phyloP scores from a whole-genome alignment of 306 rosid species.

The Cicer chorassanicum region DNA sequence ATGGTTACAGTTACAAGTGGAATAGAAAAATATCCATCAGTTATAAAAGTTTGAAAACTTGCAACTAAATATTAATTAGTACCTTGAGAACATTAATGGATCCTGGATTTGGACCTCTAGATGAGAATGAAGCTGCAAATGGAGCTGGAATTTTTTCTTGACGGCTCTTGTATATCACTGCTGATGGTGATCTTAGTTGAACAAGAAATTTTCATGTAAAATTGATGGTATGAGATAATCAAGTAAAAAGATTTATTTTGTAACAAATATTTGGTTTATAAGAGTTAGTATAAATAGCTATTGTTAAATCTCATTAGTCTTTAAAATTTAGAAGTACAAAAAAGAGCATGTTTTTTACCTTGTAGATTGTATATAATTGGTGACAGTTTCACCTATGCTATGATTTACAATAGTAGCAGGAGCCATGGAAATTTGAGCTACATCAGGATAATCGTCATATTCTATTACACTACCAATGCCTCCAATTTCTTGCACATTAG shows the following conservation, averaged over 20 bases:
- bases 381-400: constrained; percentile 51
- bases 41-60: constrained; percentile 17
- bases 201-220: constrained; percentile 40
- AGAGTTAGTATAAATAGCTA: neutral
- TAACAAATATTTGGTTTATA: constrained; percentile 23
- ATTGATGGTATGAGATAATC: constrained; percentile 31
- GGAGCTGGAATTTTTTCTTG: constrained; percentile 57
- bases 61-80: neutral
- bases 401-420: constrained; percentile 71
- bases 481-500: constrained; percentile 65
- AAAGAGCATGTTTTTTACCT: constrained; percentile 51
- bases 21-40: neutral
- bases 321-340: constrained; percentile 11
- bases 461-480: constrained; percentile 67
- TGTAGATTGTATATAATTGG: constrained; percentile 61
- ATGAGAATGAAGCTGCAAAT: constrained; percentile 69
- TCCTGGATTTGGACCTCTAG: constrained; percentile 81
- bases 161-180: constrained; percentile 61
- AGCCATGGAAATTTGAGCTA: constrained; percentile 77
- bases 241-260: constrained; percentile 10
- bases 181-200: constrained; percentile 69
- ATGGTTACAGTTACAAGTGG: neutral
- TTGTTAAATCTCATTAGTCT: neutral
- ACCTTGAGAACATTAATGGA: constrained; percentile 74
- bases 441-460: constrained; percentile 58